Evolutionary conservation across 1,284 basidiomycete genomes (phyloP), one percentile per base, ranked within the genome.

Genomic region (Naganishia sp.): DNA sequence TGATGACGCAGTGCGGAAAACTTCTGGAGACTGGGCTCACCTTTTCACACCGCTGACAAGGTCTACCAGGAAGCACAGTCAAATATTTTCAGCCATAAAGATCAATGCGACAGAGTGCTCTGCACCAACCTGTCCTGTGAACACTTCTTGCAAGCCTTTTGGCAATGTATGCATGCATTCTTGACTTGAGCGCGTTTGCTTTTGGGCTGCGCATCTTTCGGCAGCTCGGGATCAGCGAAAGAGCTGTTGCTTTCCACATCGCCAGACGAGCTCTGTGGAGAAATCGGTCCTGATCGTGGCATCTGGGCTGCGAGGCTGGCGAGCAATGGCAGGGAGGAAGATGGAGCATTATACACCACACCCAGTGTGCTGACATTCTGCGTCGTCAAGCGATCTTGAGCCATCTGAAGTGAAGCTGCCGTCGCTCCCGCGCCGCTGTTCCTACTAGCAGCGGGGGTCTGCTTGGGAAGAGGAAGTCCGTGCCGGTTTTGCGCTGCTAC

Each of bases 131-230:
- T 71, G 28, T 72, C 75, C 59, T 75, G 74, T 5, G 75, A 75
- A 59, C 76, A 78, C 68, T 75, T 78, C 69, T 78, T 78, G 66
- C 76, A 78, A n/a, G 76, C 76, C 65, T 74, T 76, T 46, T 78
- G 76, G 69, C 76, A 78, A 68, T 76, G 74, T 39, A 73, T 76
- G 70, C 76, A 78, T 13, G 76, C 76, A 28, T 76, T 72, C 42
- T 74, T 70, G 5, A 78, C 76, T 60, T 78, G 76, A 3, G 71
- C 68, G 13, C 76, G 44, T 66, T 78, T 78, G 64, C 70, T 72
- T 59, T 28, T 52, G 25, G 6, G 31, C 3, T 28, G 15, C 21
- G 18, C 1, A 21, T n/a, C 33, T 21, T 55, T 55, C 3, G 15
- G 11, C 13, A 1, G 16, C 7, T 16, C 18, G 18, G 39, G 7